Evolutionary conservation across 2,329 filamentous ascomycete genomes (phyloP).

Genomic region (Beauveria scarabaeidicola): DNA sequence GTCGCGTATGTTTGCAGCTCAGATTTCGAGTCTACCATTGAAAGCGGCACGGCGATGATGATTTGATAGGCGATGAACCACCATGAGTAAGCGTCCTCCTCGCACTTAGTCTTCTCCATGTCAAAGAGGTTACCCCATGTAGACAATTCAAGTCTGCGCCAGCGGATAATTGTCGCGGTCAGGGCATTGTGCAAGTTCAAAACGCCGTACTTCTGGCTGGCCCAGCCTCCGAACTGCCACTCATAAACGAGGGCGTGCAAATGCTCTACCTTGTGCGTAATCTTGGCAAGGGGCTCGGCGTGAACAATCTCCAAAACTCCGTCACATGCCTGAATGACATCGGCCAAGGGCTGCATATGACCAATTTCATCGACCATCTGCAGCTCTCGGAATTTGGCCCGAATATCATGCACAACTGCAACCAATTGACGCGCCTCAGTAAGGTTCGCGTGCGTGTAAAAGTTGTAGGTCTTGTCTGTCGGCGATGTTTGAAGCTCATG

Average conservation of each 20-base stretch:
- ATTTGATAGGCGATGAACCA: constrained; percentile 96
- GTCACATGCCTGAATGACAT: constrained; percentile 68
- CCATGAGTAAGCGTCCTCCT: constrained; percentile 77
- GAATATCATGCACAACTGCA: constrained; percentile 57
- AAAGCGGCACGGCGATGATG: constrained; percentile 66
- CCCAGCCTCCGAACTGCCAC: constrained; percentile 83
- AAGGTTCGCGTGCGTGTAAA: constrained; percentile 78
- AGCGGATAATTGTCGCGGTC: constrained; percentile 73
- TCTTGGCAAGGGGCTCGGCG: constrained; percentile 74
- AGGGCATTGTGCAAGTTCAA: constrained; percentile 64
- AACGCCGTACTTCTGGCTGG: constrained; percentile 69
- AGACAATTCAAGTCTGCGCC: constrained; percentile 83
- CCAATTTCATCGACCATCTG: constrained; percentile 56
- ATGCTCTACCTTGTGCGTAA: constrained; percentile 80
- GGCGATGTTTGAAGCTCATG: constrained; percentile 28
- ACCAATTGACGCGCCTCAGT: constrained; percentile 68
- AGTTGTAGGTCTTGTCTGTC: constrained; percentile 58
- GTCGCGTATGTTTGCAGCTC: constrained; percentile 56
- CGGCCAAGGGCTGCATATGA: constrained; percentile 66
- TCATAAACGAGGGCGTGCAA: constrained; percentile 79
- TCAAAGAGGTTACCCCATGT: constrained; percentile 90
- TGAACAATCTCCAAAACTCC: constrained; percentile 69
- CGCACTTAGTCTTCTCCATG: constrained; percentile 67
- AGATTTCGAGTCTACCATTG: constrained; percentile 49
- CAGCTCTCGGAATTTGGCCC: constrained; percentile 64